Conservation (phyloP, 2,329 filamentous ascomycete species). For the Lomentospora prolificans region DNA sequence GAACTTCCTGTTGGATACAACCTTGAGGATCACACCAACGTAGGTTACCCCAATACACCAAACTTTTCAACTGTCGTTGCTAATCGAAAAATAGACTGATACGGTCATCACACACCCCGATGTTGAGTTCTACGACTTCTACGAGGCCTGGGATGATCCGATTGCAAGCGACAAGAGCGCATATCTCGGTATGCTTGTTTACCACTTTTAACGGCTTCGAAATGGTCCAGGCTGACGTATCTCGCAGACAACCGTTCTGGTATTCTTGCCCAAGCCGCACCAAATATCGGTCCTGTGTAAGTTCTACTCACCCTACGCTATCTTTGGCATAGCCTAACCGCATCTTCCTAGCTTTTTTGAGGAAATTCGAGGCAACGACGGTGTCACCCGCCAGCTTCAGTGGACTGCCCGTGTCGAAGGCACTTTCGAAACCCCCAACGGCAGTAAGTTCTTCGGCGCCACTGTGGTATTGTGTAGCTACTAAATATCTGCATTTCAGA, state of each 20-base stretch:
- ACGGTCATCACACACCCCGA: constrained; percentile 31
- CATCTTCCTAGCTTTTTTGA: constrained; percentile 29
- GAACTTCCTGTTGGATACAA: constrained; percentile 50
- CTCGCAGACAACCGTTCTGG: constrained; percentile 36
- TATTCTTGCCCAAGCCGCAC: constrained; percentile 53
- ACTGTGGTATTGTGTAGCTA: not conserved
- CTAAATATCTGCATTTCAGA: constrained; percentile 16
- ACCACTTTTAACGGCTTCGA: not conserved
- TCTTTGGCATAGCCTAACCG: not conserved
- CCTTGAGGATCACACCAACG: constrained; percentile 44
- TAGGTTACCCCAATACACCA: constrained; percentile 12
- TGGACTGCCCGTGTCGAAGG: constrained; percentile 56
- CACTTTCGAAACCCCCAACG: constrained; percentile 27
- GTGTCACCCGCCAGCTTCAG: constrained; percentile 52
- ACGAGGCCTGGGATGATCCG: constrained; percentile 44
- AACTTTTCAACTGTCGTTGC: constrained; percentile 4
- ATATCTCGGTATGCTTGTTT: constrained; percentile 31
- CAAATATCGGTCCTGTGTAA: constrained; percentile 50
- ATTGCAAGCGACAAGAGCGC: constrained; percentile 27
- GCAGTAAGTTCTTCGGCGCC: constrained; percentile 16
- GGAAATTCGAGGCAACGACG: constrained; percentile 45
- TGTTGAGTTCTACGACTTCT: constrained; percentile 53
- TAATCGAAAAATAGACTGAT: constrained; percentile 28
- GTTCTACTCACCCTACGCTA: not conserved
- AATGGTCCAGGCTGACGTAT: too few species aligned